A percentile compares a stretch with the other conserved stretches of the same genome.
These are phyloP conservation scores for Hemileccinum impolitum DNA, from an alignment of 768 basidiomycete genomes.

Conservation along the genomic window DNA sequence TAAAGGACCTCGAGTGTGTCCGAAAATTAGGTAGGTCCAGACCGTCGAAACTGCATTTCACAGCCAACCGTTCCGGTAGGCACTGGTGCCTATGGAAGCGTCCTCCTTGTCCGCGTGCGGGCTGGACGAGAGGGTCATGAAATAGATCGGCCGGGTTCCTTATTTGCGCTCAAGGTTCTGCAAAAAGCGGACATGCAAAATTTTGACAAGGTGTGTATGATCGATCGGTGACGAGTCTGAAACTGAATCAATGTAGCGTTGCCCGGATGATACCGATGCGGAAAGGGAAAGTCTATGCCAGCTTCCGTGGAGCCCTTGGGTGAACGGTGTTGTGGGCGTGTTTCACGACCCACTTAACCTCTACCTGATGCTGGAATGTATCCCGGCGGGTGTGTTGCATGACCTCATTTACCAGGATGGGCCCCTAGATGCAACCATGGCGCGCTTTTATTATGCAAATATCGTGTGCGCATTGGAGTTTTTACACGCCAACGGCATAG, in stretches of 20 bases:
- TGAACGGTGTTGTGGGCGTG: conserved; percentile 42
- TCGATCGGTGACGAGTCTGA: background rate
- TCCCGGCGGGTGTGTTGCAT: conserved; percentile 43
- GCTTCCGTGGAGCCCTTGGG: conserved; percentile 54
- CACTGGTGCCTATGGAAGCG: conserved; percentile 39
- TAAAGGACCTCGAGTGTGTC: conserved; percentile 42
- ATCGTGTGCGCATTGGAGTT: conserved; percentile 48
- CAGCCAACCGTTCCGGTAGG: conserved; percentile 29
- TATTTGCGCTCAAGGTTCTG: conserved; percentile 48
- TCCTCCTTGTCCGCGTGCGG: conserved; percentile 39
- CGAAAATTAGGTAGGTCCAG: conserved; percentile 36
- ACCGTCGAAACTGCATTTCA: background rate
- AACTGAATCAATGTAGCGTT: conserved; percentile 14
- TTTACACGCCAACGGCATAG: conserved; percentile 41
- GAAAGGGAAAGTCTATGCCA: conserved; percentile 41
- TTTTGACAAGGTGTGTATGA: conserved; percentile 28
- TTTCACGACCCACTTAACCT: conserved; percentile 47
- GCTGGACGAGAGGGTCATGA: conserved; percentile 26
- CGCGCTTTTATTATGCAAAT: conserved; percentile 55
- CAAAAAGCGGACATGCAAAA: conserved; percentile 34
- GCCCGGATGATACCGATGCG: conserved; percentile 31
- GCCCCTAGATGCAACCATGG: conserved; percentile 31
- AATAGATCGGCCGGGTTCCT: conserved; percentile 34
- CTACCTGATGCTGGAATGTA: conserved; percentile 51
- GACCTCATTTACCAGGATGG: conserved; percentile 32